Percentiles rank a stretch among this genome's conserved stretches.
Conservation (phyloP, 1,284 basidiomycete species). For the Pascua guehoae region DNA sequence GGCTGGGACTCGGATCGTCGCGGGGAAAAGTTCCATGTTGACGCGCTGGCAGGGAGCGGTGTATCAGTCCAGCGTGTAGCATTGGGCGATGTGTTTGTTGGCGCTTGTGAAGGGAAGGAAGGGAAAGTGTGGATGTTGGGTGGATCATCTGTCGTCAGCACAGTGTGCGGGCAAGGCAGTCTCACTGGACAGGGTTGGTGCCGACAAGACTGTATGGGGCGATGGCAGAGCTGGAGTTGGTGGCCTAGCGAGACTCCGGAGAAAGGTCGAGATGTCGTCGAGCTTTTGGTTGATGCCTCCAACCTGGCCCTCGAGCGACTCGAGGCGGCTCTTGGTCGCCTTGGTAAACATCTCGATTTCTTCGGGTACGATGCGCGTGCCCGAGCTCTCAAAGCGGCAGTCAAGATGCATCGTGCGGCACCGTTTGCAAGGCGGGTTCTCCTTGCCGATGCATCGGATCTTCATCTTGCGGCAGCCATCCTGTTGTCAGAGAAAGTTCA, state of each 20-base stretch:
- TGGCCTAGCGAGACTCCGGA: not conserved
- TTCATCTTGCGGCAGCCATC: slow-evolving; percentile 27
- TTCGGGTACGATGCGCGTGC: slow-evolving; percentile 2
- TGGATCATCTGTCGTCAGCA: not conserved
- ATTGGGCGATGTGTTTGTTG: no score
- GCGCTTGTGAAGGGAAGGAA: no score
- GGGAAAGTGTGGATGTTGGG: no score
- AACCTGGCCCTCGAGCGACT: slow-evolving; percentile 13
- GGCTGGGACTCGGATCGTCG: no score
- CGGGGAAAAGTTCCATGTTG: no score
- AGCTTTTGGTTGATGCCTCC: slow-evolving; percentile 17
- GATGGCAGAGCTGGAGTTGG: slow-evolving; percentile 2
- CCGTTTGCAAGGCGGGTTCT: slow-evolving; percentile 25
- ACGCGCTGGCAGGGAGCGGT: no score
- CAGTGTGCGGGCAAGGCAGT: not conserved
- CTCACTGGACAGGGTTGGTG: not conserved
- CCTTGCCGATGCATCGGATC: slow-evolving; percentile 25
- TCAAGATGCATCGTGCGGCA: slow-evolving; percentile 19
- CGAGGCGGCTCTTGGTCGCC: slow-evolving; percentile 4
- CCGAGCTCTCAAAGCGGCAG: slow-evolving; percentile 18
- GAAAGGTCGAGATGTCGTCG: slow-evolving; percentile 10
- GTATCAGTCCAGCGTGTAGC: no score
- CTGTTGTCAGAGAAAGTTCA: slow-evolving; percentile 6
- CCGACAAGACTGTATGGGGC: not conserved
- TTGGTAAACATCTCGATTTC: slow-evolving; percentile 4